These are phyloP conservation scores for Sordariomycetes sp. DNA, from an alignment of 2,329 filamentous ascomycete genomes.

Conservation along the genomic window DNA sequence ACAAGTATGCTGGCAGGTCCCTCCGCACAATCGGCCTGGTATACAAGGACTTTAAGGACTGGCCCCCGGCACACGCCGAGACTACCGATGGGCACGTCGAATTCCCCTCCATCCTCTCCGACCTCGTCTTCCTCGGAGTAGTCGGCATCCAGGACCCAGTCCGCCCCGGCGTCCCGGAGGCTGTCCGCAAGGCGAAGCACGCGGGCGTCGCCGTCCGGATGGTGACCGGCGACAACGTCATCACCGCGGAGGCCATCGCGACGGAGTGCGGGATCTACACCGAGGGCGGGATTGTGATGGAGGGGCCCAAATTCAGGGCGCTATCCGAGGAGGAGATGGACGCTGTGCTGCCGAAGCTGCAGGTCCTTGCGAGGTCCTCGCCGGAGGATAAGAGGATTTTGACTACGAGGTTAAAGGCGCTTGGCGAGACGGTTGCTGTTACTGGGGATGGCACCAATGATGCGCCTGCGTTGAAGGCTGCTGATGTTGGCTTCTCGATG, in stretches of 20 bases:
- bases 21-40: slow-evolving; percentile 67
- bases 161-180: slow-evolving; percentile 45
- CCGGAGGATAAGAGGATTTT: slow-evolving; percentile 57
- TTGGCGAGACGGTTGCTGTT: slow-evolving; percentile 48
- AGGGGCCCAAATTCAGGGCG: slow-evolving; percentile 50
- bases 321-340: slow-evolving; percentile 41
- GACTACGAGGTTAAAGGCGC: slow-evolving; percentile 46
- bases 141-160: slow-evolving; percentile 58
- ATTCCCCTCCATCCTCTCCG: slow-evolving; percentile 35
- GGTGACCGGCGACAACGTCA: slow-evolving; percentile 37
- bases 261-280: slow-evolving; percentile 54
- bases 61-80: slow-evolving; percentile 54
- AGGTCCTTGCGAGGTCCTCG: slow-evolving; percentile 54
- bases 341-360: slow-evolving; percentile 36
- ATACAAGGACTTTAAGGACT: slow-evolving; percentile 57
- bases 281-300: slow-evolving; percentile 52
- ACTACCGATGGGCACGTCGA: slow-evolving; percentile 22
- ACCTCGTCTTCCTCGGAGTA: slow-evolving; percentile 62
- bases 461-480: slow-evolving; percentile 47
- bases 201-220: slow-evolving; percentile 56
- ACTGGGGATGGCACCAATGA: slow-evolving; percentile 56
- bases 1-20: slow-evolving; percentile 50
- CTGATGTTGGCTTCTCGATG: slow-evolving; percentile 54
- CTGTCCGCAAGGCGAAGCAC: slow-evolving; percentile 47
- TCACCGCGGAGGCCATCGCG: slow-evolving; percentile 54